Base-by-base conservation (phyloP, 352 stramenopile genomes). In the Achlya hypogyna region DNA sequence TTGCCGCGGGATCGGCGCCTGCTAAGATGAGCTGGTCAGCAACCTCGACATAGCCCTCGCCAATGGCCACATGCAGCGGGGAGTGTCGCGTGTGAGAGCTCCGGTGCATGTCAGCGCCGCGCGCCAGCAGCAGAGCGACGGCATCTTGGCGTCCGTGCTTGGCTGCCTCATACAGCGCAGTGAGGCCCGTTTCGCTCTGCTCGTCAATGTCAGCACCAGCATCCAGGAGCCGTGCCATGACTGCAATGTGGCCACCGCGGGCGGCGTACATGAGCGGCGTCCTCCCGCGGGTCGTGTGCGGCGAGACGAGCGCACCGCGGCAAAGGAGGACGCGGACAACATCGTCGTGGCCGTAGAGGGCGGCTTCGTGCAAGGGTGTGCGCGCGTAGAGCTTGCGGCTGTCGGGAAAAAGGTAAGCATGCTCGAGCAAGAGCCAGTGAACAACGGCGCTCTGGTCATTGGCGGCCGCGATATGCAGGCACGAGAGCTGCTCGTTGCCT, bases 181-280 rank as follows among this genome's bases (percentile, higher is more conserved):
- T 90, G 52, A 89, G 75, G 14, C 82, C 80, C 75, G 89, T 90
- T 35, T 90, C 84, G 67, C 89, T 92, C 71, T 88, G 76, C 58
- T 89, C 84, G 72, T 90, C 65, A 35, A 88, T 74, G 53, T 84
- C 79, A 1, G 81, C 81, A 8, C 64, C 65, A 35, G 78, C 79
- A 2, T 78, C 71, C 49, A 88, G 32, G 10, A 64, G 22, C 10
- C 35, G 38, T 5, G 22, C 29, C 20, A 64, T 25, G 32, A 64
- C 54, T 40, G 0, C 32, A 23, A 38, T 10, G 47, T 88, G 81
- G 56, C 78, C 77, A 38, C 81, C 79, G 49, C 87, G 89, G 18
- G 84, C 77, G 20, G 81, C 78, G 51, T 90, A 90, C 82, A 92
- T 87, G 42, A 92, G 72, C 49, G 80, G 84, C 34, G 84, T 92